Percentiles rank a stretch among this genome's conserved stretches.
These are phyloP conservation scores for Sporormia fimetaria DNA, from an alignment of 495 filamentous ascomycete genomes.

Conservation along the genomic window DNA sequence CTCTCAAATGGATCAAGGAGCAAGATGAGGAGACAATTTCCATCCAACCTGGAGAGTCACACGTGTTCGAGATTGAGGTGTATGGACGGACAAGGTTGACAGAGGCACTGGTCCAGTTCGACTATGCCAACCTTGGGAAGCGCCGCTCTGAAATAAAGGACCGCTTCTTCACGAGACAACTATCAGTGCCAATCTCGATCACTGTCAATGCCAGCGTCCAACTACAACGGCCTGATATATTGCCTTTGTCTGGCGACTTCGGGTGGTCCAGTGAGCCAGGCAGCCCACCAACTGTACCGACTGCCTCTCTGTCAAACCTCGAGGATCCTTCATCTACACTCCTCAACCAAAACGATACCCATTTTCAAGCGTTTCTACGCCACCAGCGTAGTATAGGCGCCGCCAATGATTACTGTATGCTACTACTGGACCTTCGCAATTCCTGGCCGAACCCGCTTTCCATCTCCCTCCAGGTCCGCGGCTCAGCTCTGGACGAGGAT, in stretches of 20 bases:
- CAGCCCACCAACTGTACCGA: neutral
- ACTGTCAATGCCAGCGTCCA: slow-evolving; percentile 88
- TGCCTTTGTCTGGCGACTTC: slow-evolving; percentile 54
- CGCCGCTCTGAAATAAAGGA: slow-evolving; percentile 52
- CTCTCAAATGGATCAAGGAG: slow-evolving; percentile 51
- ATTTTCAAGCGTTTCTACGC: slow-evolving; percentile 20
- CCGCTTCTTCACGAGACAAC: slow-evolving; percentile 71
- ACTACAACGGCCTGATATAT: slow-evolving; percentile 61
- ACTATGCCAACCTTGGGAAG: slow-evolving; percentile 63
- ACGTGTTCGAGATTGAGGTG: slow-evolving; percentile 71
- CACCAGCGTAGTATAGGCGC: slow-evolving; percentile 12
- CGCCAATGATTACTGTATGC: slow-evolving; percentile 58
- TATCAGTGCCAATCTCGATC: slow-evolving; percentile 69
- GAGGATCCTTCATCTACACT: slow-evolving; percentile 2
- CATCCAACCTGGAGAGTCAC: slow-evolving; percentile 57
- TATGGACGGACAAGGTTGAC: slow-evolving; percentile 76
- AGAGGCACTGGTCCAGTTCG: slow-evolving; percentile 68
- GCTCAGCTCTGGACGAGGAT: slow-evolving; percentile 1
- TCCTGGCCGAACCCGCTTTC: slow-evolving; percentile 69
- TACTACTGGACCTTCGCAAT: slow-evolving; percentile 78
- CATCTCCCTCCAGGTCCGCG: slow-evolving; percentile 42
- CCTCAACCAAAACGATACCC: slow-evolving; percentile 13
- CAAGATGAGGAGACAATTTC: slow-evolving; percentile 33
- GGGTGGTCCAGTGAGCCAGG: slow-evolving; percentile 38
- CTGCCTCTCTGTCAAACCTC: neutral